A percentile compares a stretch with the other conserved stretches of the same genome.
Conservation (phyloP, 345 rosid genomes). For the Eucalyptus curtisii region DNA sequence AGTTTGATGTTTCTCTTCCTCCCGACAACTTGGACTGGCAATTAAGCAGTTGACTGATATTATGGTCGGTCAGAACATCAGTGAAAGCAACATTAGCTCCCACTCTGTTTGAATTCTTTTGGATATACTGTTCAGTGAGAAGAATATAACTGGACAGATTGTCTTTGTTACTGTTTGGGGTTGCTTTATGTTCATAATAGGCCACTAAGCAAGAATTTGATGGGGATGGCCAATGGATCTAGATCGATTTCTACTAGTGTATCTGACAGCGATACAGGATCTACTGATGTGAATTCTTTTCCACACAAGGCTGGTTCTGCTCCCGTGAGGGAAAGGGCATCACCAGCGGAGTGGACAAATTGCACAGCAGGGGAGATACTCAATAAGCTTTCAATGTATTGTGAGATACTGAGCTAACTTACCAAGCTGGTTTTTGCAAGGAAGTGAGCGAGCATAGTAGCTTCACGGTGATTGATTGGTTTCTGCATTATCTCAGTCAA, state of each 20-base stretch:
- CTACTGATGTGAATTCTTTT: conserved; percentile 18
- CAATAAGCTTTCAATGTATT: background rate
- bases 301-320: conserved; percentile 8
- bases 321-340: conserved; percentile 16
- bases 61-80: conserved; percentile 20
- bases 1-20: conserved; percentile 22
- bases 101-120: conserved; percentile 48
- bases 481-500: background rate
- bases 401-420: background rate
- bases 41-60: conserved; percentile 64
- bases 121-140: conserved; percentile 36
- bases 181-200: conserved; percentile 32
- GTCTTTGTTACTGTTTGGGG: conserved; percentile 42
- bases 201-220: conserved; percentile 22
- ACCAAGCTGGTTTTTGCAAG: background rate
- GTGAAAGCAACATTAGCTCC: conserved; percentile 24
- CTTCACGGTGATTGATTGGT: background rate
- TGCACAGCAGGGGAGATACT: background rate
- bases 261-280: conserved; percentile 17
- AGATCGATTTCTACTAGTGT: conserved; percentile 8
- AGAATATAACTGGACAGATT: conserved; percentile 24
- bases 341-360: conserved; percentile 23
- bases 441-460: background rate
- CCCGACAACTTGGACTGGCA: conserved; percentile 52
- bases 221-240: conserved; percentile 20